These are phyloP conservation scores for Coprinopsis sp. DNA, from an alignment of 768 basidiomycete genomes.

Conservation along the genomic window DNA sequence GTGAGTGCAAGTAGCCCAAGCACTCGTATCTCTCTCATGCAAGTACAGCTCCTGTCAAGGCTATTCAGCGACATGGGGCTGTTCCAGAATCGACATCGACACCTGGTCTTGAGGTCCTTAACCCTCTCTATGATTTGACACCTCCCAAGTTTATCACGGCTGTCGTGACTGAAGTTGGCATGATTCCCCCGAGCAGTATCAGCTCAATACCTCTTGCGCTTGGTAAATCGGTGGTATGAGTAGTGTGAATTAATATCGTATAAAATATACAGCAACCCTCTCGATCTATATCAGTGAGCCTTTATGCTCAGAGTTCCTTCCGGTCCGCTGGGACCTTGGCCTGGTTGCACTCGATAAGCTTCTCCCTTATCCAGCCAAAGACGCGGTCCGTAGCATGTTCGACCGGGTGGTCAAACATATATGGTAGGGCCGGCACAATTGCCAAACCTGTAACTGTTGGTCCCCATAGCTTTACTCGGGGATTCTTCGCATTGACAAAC, in stretches of 20 bases:
- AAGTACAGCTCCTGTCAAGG: constrained; percentile 33
- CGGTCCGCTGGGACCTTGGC: constrained; percentile 17
- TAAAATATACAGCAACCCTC: background rate
- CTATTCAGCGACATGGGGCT: constrained; percentile 25
- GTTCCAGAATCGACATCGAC: constrained; percentile 25
- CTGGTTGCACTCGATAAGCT: constrained; percentile 38
- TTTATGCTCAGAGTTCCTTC: constrained; percentile 25
- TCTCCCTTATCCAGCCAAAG: constrained; percentile 67
- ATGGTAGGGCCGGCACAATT: constrained; percentile 70
- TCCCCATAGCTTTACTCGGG: constrained; percentile 64
- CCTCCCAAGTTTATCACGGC: constrained; percentile 90
- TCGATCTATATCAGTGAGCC: background rate
- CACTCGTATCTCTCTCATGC: constrained; percentile 2
- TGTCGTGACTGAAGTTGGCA: constrained; percentile 94
- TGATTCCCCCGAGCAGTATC: constrained; percentile 91
- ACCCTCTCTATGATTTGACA: constrained; percentile 91
- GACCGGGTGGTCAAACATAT: constrained; percentile 76
- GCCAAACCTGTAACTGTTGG: constrained; percentile 71
- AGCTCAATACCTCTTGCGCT: constrained; percentile 76
- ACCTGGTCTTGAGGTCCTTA: constrained; percentile 69
- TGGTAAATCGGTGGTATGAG: constrained; percentile 41
- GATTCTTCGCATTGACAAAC: constrained; percentile 55
- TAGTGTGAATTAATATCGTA: background rate
- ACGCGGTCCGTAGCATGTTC: constrained; percentile 62
- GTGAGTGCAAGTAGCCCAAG: constrained; percentile 37